Evolutionary conservation across 2,329 filamentous ascomycete genomes (phyloP).

Genomic region (Sordariomycetes sp.): DNA sequence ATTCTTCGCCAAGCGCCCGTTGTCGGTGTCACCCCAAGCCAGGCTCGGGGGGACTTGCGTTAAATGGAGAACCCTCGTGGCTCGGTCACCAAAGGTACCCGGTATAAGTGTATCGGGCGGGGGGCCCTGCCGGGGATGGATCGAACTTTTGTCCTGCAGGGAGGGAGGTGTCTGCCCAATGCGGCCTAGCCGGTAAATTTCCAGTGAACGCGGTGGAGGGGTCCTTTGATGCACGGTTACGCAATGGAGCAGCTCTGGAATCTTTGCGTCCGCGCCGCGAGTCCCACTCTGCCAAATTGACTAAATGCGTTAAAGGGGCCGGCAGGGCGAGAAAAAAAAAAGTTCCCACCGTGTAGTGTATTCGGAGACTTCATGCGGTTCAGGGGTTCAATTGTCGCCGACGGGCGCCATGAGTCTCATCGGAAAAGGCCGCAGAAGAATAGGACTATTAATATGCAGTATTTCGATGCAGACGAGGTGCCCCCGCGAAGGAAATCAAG

Average conservation of each 20-base stretch:
- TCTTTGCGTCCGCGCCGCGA: not conserved
- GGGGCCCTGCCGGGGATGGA: not conserved
- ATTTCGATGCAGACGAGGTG: not conserved
- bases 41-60: not conserved
- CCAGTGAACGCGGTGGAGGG: not conserved
- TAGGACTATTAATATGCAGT: too few relatives aligned
- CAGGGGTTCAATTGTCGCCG: too few relatives aligned
- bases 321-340: not conserved
- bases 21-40: not conserved
- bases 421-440: too few relatives aligned
- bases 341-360: not conserved
- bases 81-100: not conserved
- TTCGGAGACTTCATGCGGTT: too few relatives aligned
- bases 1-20: not conserved
- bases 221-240: constrained; percentile 2
- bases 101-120: not conserved
- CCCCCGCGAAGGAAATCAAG: not conserved
- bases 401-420: too few relatives aligned
- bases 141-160: constrained; percentile 6
- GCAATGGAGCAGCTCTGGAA: not conserved
- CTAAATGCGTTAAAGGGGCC: not conserved
- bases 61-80: not conserved
- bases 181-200: not conserved
- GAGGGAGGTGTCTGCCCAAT: not conserved
- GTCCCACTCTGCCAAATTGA: not conserved